phyloP scores from a whole-genome alignment of 208 protist genomes.

The Vickermania ingenoplastis region DNA sequence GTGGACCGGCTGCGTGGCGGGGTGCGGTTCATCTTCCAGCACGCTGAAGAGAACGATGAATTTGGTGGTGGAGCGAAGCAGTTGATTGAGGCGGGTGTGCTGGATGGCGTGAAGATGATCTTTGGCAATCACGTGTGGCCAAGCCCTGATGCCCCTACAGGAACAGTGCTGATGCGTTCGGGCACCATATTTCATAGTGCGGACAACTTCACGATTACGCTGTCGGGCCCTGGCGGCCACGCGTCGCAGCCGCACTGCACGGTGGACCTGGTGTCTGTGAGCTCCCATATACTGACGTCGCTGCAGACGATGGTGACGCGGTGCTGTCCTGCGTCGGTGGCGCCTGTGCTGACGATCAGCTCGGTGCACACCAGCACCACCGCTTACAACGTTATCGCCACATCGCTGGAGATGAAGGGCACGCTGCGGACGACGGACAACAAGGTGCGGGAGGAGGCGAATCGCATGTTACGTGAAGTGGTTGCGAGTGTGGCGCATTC shows the following conservation, averaged over 20 bases:
- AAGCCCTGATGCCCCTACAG: conserved; percentile 2
- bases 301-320: conserved; percentile 51
- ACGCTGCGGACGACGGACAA: conserved; percentile 32
- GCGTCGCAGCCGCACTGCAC: conserved; percentile 42
- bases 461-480: conserved; percentile 5
- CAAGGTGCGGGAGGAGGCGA: conserved; percentile 15
- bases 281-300: conserved; percentile 21
- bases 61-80: conserved; percentile 28
- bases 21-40: conserved; percentile 66
- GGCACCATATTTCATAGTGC: conserved; percentile 19
- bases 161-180: conserved; percentile 8
- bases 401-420: conserved; percentile 28
- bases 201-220: conserved; percentile 22
- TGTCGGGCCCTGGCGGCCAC: conserved; percentile 40
- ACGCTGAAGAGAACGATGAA: conserved; percentile 41
- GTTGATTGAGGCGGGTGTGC: conserved; percentile 28
- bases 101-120: conserved; percentile 37
- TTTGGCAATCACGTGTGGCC: conserved; percentile 43
- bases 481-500: conserved; percentile 18
- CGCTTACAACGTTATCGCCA: conserved; percentile 54
- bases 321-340: conserved; percentile 17
- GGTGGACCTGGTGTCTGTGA: conserved; percentile 39
- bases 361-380: conserved; percentile 24
- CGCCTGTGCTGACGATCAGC: conserved; percentile 36
- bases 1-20: conserved; percentile 37